phyloP scores from a whole-genome alignment of 1,139 yeast genomes.

The Yamadazyma buinensis region DNA sequence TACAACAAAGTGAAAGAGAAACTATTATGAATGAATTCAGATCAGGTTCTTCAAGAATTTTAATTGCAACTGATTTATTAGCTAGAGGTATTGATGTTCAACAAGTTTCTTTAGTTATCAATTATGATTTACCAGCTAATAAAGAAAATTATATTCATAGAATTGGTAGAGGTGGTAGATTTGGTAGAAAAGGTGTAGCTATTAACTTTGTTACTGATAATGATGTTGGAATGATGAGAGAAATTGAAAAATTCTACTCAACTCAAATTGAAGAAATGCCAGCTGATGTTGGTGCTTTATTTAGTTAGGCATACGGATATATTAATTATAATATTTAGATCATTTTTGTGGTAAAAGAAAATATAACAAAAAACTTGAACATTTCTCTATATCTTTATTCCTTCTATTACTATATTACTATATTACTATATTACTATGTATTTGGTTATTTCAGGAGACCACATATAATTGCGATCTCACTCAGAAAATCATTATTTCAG shows the following conservation, averaged over 20 bases:
- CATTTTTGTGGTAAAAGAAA: not conserved
- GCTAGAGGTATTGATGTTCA: slow-evolving; percentile 99
- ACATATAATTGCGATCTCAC: no score
- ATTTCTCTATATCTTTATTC: no score
- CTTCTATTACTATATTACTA: no score
- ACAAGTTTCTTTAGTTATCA: slow-evolving; percentile 96
- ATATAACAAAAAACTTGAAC: no score
- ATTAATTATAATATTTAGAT: not conserved
- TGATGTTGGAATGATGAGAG: slow-evolving; percentile 93
- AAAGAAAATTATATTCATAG: slow-evolving; percentile 98
- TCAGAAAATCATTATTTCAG: not conserved
- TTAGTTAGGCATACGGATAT: no score
- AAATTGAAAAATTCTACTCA: slow-evolving; percentile 96
- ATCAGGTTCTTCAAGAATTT: slow-evolving; percentile 95
- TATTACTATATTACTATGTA: no score
- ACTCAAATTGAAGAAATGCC: slow-evolving; percentile 99
- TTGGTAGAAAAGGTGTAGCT: slow-evolving; percentile 99
- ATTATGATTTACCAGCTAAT: slow-evolving; percentile 96
- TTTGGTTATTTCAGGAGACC: no score
- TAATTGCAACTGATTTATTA: slow-evolving; percentile 94
- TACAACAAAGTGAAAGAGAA: slow-evolving; percentile 96
- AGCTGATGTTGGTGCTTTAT: slow-evolving; percentile 82
- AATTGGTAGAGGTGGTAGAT: slow-evolving; percentile 99
- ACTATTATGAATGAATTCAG: slow-evolving; percentile 98
- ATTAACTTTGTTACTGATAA: slow-evolving; percentile 92